These are phyloP conservation scores for Aspergillus sp. DNA, from an alignment of 2,329 filamentous ascomycete species.

Conservation along the genomic window DNA sequence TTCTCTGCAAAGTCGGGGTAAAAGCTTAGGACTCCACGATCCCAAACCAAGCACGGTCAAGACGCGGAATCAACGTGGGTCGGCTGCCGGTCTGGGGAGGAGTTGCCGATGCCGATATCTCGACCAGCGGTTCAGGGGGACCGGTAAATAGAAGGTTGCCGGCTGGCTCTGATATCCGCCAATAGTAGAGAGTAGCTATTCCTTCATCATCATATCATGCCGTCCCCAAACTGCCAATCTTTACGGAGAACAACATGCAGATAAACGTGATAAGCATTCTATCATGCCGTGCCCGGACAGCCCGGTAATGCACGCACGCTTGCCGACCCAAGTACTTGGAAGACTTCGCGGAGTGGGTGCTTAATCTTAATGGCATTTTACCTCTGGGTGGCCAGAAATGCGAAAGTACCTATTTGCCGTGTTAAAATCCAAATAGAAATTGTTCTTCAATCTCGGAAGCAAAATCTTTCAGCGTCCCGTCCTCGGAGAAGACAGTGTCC, in stretches of 20 bases:
- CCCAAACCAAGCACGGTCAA: background rate
- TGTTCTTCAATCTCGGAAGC: conserved; percentile 8
- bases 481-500: conserved; percentile 4
- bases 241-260: background rate
- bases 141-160: background rate
- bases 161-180: background rate
- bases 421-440: conserved; percentile 4
- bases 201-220: background rate
- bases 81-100: background rate
- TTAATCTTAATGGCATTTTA: too few relatives aligned
- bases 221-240: background rate
- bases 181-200: background rate
- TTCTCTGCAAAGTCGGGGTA: background rate
- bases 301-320: background rate
- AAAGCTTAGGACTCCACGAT: background rate
- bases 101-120: background rate
- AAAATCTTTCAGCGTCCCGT: conserved; percentile 5
- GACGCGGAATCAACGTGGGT: background rate
- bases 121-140: background rate
- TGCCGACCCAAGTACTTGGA: background rate
- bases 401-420: background rate
- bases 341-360: too few relatives aligned
- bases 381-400: background rate
- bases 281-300: background rate
- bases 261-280: background rate